Percentiles rank a stretch among this genome's conserved stretches.
Evolutionary conservation across 371 early-diverging fungal species (phyloP).

Genomic region (Nematocida sp.): DNA sequence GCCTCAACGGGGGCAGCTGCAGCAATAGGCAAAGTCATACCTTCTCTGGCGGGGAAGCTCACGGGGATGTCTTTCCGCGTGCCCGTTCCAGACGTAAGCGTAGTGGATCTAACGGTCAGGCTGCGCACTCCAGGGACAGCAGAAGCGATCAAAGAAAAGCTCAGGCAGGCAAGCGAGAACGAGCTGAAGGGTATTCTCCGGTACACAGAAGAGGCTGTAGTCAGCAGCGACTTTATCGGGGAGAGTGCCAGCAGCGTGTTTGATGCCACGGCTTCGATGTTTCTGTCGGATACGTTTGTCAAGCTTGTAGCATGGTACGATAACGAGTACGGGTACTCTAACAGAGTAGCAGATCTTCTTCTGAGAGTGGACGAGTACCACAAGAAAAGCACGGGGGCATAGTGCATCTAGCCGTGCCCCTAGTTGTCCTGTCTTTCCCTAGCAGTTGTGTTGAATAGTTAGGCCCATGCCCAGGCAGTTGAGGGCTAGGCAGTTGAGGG

Average conservation of each 20-base stretch:
- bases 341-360: conserved; percentile 67
- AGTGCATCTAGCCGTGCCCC: too few relatives aligned
- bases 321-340: conserved; percentile 79
- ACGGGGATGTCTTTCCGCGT: conserved; percentile 93
- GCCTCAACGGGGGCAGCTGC: conserved; percentile 97
- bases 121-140: conserved; percentile 74
- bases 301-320: conserved; percentile 90
- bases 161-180: conserved; percentile 68
- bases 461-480: too few relatives aligned
- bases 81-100: conserved; percentile 88
- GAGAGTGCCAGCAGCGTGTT: conserved; percentile 81
- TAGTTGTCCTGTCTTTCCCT: too few relatives aligned
- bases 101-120: conserved; percentile 89
- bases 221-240: conserved; percentile 87
- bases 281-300: conserved; percentile 85
- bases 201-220: conserved; percentile 88
- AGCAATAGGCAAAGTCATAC: conserved; percentile 95
- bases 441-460: too few relatives aligned
- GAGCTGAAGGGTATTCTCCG: conserved; percentile 81
- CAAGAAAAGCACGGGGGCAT: too few relatives aligned
- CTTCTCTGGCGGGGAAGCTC: conserved; percentile 83
- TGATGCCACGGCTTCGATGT: conserved; percentile 91
- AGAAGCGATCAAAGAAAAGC: conserved; percentile 37
- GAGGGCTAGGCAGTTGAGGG: too few relatives aligned
- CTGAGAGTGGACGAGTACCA: background rate